These are phyloP conservation scores for Hericium alpestre DNA, from an alignment of 768 basidiomycete genomes.

Conservation along the genomic window DNA sequence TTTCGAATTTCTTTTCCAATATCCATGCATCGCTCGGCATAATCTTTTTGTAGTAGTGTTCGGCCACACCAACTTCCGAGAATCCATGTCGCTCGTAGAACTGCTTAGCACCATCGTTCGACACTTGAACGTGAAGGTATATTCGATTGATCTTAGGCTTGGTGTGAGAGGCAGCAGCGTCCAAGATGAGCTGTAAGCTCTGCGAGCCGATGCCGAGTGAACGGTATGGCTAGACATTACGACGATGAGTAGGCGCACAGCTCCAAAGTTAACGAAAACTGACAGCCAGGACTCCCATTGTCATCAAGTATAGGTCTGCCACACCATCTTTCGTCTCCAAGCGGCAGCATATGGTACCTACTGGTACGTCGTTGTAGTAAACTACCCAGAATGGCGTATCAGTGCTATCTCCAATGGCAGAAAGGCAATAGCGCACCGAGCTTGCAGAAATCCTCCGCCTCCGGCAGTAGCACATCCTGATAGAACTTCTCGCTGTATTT, in stretches of 20 bases:
- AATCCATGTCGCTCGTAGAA: constrained; percentile 86
- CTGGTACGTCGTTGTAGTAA: constrained; percentile 88
- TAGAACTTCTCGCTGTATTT: constrained; percentile 87
- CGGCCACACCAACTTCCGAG: constrained; percentile 48
- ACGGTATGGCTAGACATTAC: constrained; percentile 61
- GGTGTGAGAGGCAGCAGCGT: constrained; percentile 45
- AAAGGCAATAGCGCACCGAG: constrained; percentile 39
- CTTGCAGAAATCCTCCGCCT: constrained; percentile 80
- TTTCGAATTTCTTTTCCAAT: constrained; percentile 47
- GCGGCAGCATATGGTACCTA: constrained; percentile 81
- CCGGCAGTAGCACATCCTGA: constrained; percentile 61
- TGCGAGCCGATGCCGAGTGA: constrained; percentile 66
- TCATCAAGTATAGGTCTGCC: constrained; percentile 72
- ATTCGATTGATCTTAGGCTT: constrained; percentile 59
- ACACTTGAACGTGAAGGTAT: constrained; percentile 83
- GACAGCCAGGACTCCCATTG: constrained; percentile 85
- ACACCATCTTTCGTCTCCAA: constrained; percentile 57
- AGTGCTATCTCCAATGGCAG: neutral
- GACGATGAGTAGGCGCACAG: neutral
- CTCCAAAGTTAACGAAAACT: constrained; percentile 15
- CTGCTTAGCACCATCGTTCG: constrained; percentile 61
- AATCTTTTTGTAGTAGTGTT: constrained; percentile 87
- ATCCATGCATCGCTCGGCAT: constrained; percentile 80
- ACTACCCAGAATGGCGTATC: constrained; percentile 34
- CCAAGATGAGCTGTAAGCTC: constrained; percentile 56